Evolutionary conservation across 2,329 filamentous ascomycete species (phyloP), one percentile per base, ranked within the genome.

Genomic region (Tetracladium maxilliforme): DNA sequence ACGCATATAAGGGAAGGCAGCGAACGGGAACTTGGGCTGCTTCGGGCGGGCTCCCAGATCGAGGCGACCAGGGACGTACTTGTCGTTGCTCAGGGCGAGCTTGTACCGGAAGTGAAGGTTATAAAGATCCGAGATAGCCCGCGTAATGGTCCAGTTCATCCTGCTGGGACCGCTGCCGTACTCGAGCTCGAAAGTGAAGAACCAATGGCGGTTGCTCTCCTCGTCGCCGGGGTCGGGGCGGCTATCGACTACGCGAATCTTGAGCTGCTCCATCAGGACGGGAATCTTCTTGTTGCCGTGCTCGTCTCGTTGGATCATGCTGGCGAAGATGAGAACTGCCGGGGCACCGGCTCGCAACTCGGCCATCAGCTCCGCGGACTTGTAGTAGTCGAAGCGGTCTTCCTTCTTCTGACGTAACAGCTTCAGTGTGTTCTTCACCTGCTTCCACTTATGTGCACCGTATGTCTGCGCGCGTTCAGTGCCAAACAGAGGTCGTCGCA

Each of bases 231-330:
- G 35, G 26, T 47, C 53, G 8, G 72, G 70, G 8, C 61, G 58
- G 40, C 83, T 92, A 41, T 94, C 82, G 7, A 73, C 77, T 30
- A 98, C 79, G 29, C 68, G 72, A 31, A 98, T 64, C 48, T 92
- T 93, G 30, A 98, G 64, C 54, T 98, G 90, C 49, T 98, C 90
- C 6, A 98, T 64, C 4, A 98, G 67, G 26, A 98, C 84, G 1
- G 90, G 90, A 29, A 98, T 93, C 30, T 86, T 74, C 52, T 82
- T 90, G 51, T 92, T 90, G 24, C 87, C 84, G 40, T 94, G 82
- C 50, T 98, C 90, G 40, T 98, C 90, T 29, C 90, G 70, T 52
- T 95, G 90, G 40, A 95, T 90, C 81, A 95, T 94, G 44, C 86
- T 94, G 6, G 90, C 90, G 26, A 98, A 58, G 51, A 98, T 92